Base-by-base conservation (phyloP, 768 basidiomycete genomes). In the Serendipita sp. region DNA sequence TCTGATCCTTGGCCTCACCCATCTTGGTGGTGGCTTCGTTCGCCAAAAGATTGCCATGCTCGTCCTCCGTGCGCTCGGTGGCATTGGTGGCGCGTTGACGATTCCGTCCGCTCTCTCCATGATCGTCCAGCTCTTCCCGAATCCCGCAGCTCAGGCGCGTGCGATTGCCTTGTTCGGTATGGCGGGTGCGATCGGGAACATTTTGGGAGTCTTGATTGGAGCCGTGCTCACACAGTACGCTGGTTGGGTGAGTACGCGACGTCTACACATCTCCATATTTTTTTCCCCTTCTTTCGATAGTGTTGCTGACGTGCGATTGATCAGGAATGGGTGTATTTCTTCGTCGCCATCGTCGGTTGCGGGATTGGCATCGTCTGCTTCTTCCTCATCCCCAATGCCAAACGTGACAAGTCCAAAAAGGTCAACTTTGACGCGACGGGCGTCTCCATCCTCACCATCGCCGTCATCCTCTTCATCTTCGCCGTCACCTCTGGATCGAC, bases 41-140 rank as follows among this genome's bases (percentile, higher is more conserved):
- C 62, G 71, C 24, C 71, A 74, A 67, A 76, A 79, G 66, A 75
- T 81, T 61, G 73, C 71, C 0, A 71, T 84, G 45, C 72, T 82
- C 41, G 72, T 81, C 45, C 68, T 84, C 0, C 74, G 82, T 66
- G 81, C 78, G 2, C 53, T 83, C 7, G 77, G 72, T 65, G 82
- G 82, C 20, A 72, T 77, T 42, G 74, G 79, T 76, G 48, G 78
- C 20, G 73, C 79, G 1, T 69, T 81, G 72, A 78, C 77, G 5
- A 75, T 81, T 38, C 81, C 81, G 2, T 78, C 79, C 2, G 76
- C 80, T 3, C 69, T 78, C 17, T 70, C 75, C 38, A 71, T 82
- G 38, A 73, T 82, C 26, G 78, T 81, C 3, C 74, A 75, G 45
- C 70, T 79, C 65, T 82, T 77, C 69, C 77, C 80, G 0, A 75